Base-by-base conservation (phyloP, 495 filamentous ascomycete species). In the Annulohypoxylon moriforme region DNA sequence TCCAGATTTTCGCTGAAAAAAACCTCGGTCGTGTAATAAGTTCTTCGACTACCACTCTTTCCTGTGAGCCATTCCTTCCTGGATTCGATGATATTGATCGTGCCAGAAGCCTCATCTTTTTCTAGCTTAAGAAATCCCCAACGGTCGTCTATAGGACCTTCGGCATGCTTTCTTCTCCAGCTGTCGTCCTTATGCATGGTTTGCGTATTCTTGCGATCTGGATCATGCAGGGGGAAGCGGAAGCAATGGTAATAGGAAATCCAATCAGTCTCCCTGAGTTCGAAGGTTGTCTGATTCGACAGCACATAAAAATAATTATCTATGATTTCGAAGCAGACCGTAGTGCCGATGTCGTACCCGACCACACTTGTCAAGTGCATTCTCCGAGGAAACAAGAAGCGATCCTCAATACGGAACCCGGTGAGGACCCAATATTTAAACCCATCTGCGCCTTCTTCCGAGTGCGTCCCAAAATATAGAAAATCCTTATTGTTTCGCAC, bases 101-200 rank as follows among this genome's bases (percentile, higher is more conserved):
- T 75, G 0, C 87, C 85, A 1, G 87, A 89, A 9, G 75, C 70
- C 68, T 94, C 90, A 62, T 94, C 89, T 49, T 81, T 82, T 22
- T 89, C 85, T 1, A 94, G 79, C 1, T 85, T 86, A 4, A 94
- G 80, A 62, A 89, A 87, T 0, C 88, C 90, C 91, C 91, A 94
- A 16, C 89, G 85, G 73, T 94, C 91, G 70, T 94, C 90, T 62
- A 94, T 89, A 2, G 91, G 90, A 0, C 92, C 92, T 73, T 94
- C 92, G 9, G 78, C 79, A 66, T 93, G 90, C 60, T 90, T 81
- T 47, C 92, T 86, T 31, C 92, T 82, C 87, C 89, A 94, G 46
- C 90, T 83, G 22, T 80, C 72, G 2, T 78, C 76, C 20, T 79
- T 72, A 8, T 84, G 72, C 5, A 78, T 77, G 11, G 71, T 64